Evolutionary conservation across 1,139 yeast species (phyloP), one percentile per base, ranked within the genome.

Genomic region (Hansenula lynferdii): DNA sequence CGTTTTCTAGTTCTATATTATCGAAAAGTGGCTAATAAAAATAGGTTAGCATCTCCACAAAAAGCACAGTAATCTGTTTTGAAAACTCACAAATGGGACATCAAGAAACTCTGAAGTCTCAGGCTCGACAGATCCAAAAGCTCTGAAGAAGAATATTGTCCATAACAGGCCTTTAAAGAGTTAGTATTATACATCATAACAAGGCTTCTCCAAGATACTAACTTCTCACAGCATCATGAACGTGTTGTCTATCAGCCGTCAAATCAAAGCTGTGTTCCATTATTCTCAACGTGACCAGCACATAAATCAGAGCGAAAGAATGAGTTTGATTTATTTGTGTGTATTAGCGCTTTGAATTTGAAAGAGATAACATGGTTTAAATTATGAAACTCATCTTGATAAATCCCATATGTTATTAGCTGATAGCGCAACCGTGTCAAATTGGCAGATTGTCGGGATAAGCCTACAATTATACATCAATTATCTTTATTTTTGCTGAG

Each of bases 81-180:
- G 14, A 28, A 16, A 11, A 33, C 56, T 30, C 37, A 54, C 62
- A 41, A 67, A 69, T 8, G 70, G 57, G 7, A 70, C 56, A 12
- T 68, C 72, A 4, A 65, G 47, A 8, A 62, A 58, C 40, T 69
- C 73, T 1, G 55, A 60, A 3, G 72, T 70, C 18, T 65, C 57
- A 2, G 94, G 90, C 1, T 64, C 60, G 19, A 83, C 67, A 2
- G 82, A 74, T 0, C 92, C 90, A 56, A 85, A 80, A 24, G 83
- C 64, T 34, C 95, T 62, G 42, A 80, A 78, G 56, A 85, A 85
- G 57, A 85, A 75, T 21, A 85, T 75, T 2, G 85, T 66, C 68
- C 85, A 79, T 43, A 83, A 57, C 27, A 82, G 59, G 5, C 87
- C 92, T 67, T n/a, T 37, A 20, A 36, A 25, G n/a, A n/a, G n/a